Base-by-base conservation (phyloP, 257 asterid genomes). In the Petunia secreta region DNA sequence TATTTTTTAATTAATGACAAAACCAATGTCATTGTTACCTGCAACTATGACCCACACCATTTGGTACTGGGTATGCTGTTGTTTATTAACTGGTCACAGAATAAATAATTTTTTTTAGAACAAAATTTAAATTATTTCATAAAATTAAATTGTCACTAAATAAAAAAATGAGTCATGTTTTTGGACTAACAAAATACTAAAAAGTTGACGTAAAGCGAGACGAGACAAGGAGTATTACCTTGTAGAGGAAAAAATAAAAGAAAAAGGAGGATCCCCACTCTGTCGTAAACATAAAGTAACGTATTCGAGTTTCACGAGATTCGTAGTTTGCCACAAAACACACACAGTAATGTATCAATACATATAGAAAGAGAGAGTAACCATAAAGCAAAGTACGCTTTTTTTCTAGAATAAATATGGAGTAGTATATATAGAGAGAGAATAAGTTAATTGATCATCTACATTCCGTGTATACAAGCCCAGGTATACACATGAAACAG, bases 271-370 rank as follows among this genome's bases (percentile, higher is more conserved):
- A 40, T 16, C 15, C 65, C 57, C 57, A 52, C 57, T 54, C 81
- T 63, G 25, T 79, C 82, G 83, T 78, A 74, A 59, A 63, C 41
- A 75, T 80, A 83, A 81, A 87, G 88, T 84, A 63, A 74, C 80
- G 84, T 76, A 80, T 80, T 84, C 83, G 88, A 86, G 81, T 88
- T 80, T 88, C 93, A 88, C 93, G 91, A 81, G 89, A 84, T 82
- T 80, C 82, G 85, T 64, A 84, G 85, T 88, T 85, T 79, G 40
- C 40, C 75, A 25, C 36, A n/a, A 69, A 15, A 46, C 25, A 9
- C 2, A 16, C 6, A 43, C 3, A 69, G 39, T 43, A 16, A 69
- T 69, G 13, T 64, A 4, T 73, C 74, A 82, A 81, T 81, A 78
- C 76, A 63, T 82, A 83, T 85, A 82, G 86, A 65, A 68, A 74